phyloP scores from a whole-genome alignment of 208 protist species.

The Leishmania gerbilli region DNA sequence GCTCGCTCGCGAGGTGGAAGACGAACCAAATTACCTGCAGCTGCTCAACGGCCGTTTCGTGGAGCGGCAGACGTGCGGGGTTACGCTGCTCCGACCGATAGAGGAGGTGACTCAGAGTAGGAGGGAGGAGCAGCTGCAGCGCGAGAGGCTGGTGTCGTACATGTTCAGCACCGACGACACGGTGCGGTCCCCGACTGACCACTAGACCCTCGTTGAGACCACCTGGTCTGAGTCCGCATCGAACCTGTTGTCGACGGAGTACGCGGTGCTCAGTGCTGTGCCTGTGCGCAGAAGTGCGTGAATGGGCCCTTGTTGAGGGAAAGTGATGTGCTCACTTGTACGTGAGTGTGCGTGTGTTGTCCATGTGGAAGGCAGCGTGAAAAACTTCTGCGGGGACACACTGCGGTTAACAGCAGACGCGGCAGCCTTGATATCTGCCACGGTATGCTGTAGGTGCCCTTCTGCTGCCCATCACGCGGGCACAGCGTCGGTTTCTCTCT shows the following conservation, averaged over 20 bases:
- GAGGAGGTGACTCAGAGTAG: slow-evolving; percentile 46
- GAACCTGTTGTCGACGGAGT: background rate
- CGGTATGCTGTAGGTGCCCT: too few species aligned
- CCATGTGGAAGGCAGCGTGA: background rate
- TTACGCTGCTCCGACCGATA: slow-evolving; percentile 57
- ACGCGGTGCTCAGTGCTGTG: background rate
- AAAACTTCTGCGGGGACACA: background rate
- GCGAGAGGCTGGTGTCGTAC: slow-evolving; percentile 16
- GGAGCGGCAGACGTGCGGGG: slow-evolving; percentile 80
- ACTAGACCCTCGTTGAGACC: background rate
- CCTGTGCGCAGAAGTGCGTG: background rate
- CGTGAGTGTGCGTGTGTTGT: background rate
- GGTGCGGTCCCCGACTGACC: background rate
- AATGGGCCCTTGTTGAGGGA: background rate
- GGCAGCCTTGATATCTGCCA: background rate
- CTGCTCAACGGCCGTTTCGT: slow-evolving; percentile 85
- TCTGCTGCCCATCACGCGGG: background rate
- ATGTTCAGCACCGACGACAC: background rate
- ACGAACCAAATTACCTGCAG: slow-evolving; percentile 77
- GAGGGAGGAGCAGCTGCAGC: slow-evolving; percentile 14
- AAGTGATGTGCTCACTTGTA: background rate
- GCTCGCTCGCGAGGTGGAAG: slow-evolving; percentile 62
- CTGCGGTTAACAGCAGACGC: background rate
- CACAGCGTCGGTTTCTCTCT: background rate
- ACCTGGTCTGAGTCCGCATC: background rate